Base-by-base conservation (phyloP, 2,329 filamentous ascomycete genomes). In the Bertia moriformis region DNA sequence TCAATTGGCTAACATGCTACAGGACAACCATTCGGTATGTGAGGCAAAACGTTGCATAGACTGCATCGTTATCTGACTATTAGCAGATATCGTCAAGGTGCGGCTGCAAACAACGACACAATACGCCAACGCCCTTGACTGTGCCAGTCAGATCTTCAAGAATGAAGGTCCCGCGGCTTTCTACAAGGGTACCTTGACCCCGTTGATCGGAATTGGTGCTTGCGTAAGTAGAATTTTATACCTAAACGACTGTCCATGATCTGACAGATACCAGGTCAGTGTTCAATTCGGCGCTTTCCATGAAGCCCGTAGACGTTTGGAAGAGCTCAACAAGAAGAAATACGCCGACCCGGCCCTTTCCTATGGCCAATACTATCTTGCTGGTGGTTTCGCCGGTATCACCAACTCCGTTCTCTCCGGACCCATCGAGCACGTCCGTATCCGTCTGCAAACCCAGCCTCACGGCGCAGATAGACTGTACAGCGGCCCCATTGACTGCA, bases 351-450 rank as follows among this genome's bases (percentile, higher is more conserved):
- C 32, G 12, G 15, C 32, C 18, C 73, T 96, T 19, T 73, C 73
- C 17, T 94, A 94, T 61, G 58, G 63, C 1, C 86, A 98, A 62
- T 96, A 94, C 71, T 96, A 87, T 61, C 69, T 78, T 4, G 74
- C 91, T 0, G 91, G 91, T 45, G 87, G 91, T 38, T 93, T 95
- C 54, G 91, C 91, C 13, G 91, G 91, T 49, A 61, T 96, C 40
- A 78, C 88, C 54, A 98, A 98, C 68, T 83, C 80, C 2, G 71
- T 83, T 24, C 75, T 96, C 51, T 94, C 88, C 4, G 78, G 79
- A 1, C 91, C 91, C 10, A 95, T 96, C 55, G 91, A 98, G 66
- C 91, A 96, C 65, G 83, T 96, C 51, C 83, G 91, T 54, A 98
- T 98, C 62, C 74, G 91, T 17, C 68, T 98, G 45, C 91, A 98